phyloP scores from a whole-genome alignment of 768 basidiomycete species.

The Cystofilobasidium macerans region DNA sequence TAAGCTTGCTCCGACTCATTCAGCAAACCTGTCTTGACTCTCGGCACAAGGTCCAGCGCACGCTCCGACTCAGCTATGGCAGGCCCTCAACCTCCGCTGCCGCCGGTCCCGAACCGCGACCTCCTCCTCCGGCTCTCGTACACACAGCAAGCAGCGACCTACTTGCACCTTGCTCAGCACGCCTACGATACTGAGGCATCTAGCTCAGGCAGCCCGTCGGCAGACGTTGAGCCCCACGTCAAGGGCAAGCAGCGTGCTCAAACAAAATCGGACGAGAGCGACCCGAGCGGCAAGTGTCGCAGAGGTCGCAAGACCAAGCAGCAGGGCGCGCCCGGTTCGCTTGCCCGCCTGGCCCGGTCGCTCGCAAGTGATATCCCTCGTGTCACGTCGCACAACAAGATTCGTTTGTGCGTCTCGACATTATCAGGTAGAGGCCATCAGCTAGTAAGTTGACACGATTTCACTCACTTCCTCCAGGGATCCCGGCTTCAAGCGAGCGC shows the following conservation, averaged over 20 bases:
- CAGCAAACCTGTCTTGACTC: too few species aligned
- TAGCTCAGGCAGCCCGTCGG: background rate
- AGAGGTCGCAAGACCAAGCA: constrained; percentile 13
- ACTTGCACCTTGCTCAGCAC: constrained; percentile 12
- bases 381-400: constrained; percentile 34
- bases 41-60: too few species aligned
- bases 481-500: constrained; percentile 32
- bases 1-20: too few species aligned
- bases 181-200: background rate
- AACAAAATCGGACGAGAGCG: constrained; percentile 1
- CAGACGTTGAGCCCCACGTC: background rate
- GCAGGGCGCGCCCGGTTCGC: constrained; percentile 16
- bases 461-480: constrained; percentile 29
- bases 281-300: background rate
- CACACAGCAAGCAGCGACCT: constrained; percentile 24
- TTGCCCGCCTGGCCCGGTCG: constrained; percentile 28
- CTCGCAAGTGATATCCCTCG: constrained; percentile 28
- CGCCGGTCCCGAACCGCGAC: constrained; percentile 21
- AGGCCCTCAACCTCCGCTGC: background rate
- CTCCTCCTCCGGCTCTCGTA: constrained; percentile 24
- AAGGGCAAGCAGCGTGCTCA: constrained; percentile 23
- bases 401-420: constrained; percentile 32
- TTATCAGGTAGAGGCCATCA: too few species aligned
- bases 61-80: too few species aligned
- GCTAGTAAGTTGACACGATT: background rate